These are phyloP conservation scores for Abelmoschus esculentus DNA, from an alignment of 345 rosid genomes.

Conservation along the genomic window DNA sequence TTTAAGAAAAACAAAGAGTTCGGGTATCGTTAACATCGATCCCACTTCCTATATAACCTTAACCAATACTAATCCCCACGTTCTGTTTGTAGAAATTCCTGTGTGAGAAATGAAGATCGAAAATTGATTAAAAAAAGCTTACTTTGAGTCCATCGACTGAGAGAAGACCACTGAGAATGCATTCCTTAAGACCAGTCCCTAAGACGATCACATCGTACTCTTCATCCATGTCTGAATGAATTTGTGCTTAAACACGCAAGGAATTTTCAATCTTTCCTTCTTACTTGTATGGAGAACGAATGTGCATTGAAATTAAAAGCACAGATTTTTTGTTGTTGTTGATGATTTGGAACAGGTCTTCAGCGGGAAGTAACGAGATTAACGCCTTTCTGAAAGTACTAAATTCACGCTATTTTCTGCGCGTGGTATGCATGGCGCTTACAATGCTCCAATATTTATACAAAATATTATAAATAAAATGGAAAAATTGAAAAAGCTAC, in stretches of 20 bases:
- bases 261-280: not conserved
- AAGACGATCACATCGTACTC: conserved; percentile 89
- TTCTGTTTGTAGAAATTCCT: not conserved
- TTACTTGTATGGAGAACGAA: not conserved
- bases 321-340: not conserved
- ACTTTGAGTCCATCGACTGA: conserved; percentile 94
- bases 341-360: conserved; percentile 27
- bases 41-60: not conserved
- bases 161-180: conserved; percentile 92
- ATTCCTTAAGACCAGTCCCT: conserved; percentile 89
- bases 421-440: conserved; percentile 14
- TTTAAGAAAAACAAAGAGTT: not conserved
- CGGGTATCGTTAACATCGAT: not conserved
- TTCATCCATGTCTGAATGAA: conserved; percentile 56
- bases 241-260: not conserved
- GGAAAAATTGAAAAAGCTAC: too few species aligned
- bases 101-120: not conserved
- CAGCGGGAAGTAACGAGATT: conserved; percentile 25
- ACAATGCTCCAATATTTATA: not conserved
- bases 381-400: not conserved
- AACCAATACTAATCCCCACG: not conserved
- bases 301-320: not conserved
- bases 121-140: not conserved
- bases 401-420: conserved; percentile 1
- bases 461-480: too few species aligned